Conservation (phyloP, 75 land plant species). For the Sequoia sempervirens region DNA sequence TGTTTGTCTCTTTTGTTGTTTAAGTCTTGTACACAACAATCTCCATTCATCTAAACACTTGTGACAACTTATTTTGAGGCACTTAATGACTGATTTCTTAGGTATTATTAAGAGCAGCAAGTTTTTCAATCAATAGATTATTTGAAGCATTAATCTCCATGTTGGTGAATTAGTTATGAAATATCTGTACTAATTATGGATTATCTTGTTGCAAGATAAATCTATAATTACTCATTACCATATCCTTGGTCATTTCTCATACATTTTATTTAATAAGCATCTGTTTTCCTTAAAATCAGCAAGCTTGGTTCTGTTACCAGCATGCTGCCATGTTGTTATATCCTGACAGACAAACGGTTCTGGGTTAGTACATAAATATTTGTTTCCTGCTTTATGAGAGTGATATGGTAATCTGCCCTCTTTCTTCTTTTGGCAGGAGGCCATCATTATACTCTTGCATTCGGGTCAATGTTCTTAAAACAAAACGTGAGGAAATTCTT, state of each 20-base stretch:
- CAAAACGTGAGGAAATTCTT: slow-evolving; percentile 54
- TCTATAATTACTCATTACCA: not conserved
- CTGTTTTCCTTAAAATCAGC: not conserved
- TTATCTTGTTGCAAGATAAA: not conserved
- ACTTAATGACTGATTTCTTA: no score
- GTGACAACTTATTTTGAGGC: no score
- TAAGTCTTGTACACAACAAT: no score
- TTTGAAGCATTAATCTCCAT: not conserved
- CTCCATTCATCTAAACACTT: no score
- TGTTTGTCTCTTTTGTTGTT: no score
- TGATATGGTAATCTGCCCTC: not conserved
- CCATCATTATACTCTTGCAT: slow-evolving; percentile 81
- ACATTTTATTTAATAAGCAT: not conserved
- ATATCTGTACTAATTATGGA: no score
- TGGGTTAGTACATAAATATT: not conserved
- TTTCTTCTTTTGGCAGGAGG: slow-evolving; percentile 41
- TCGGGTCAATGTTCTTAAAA: slow-evolving; percentile 83
- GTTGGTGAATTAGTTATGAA: not conserved
- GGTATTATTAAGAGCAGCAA: no score
- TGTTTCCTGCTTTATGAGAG: not conserved
- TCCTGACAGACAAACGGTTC: not conserved
- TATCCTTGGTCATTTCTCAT: not conserved
- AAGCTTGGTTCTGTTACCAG: not conserved
- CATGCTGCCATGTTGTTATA: not conserved
- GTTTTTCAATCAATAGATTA: no score